Evolutionary conservation across 768 basidiomycete genomes (phyloP).

Genomic region (Termitomyces sp.): DNA sequence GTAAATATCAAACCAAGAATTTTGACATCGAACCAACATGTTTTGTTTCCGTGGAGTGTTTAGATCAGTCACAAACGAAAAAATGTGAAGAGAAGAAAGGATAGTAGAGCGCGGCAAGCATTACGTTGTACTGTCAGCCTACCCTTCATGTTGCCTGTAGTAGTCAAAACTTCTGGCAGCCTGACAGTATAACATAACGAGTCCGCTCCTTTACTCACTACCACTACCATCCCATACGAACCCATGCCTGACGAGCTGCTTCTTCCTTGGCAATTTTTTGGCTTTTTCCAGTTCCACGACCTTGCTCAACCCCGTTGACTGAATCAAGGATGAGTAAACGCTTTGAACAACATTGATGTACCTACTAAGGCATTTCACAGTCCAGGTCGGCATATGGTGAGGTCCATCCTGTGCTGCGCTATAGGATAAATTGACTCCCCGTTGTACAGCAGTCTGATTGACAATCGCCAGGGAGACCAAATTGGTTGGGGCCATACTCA

Average conservation of each 20-base stretch:
- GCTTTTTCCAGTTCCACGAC: slow-evolving; percentile 47
- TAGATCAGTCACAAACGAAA: background rate
- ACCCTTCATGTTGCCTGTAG: slow-evolving; percentile 4
- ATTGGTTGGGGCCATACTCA: no score
- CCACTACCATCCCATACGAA: slow-evolving; percentile 44
- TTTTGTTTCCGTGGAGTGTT: background rate
- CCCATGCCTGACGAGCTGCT: slow-evolving; percentile 56
- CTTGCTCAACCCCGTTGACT: slow-evolving; percentile 50
- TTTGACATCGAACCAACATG: background rate
- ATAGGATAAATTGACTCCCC: slow-evolving; percentile 39
- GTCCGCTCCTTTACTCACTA: slow-evolving; percentile 7
- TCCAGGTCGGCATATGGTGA: slow-evolving; percentile 52
- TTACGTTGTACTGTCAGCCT: slow-evolving; percentile 15
- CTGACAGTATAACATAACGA: slow-evolving; percentile 15
- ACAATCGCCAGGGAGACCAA: slow-evolving; percentile 40
- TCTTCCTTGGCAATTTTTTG: slow-evolving; percentile 67
- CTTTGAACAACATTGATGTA: background rate
- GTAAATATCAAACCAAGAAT: background rate
- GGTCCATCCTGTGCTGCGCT: slow-evolving; percentile 41
- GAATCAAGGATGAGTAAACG: slow-evolving; percentile 1
- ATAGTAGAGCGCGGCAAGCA: slow-evolving; percentile 6
- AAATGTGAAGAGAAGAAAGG: background rate
- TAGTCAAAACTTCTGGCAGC: slow-evolving; percentile 9
- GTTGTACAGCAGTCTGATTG: slow-evolving; percentile 49
- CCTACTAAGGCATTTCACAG: slow-evolving; percentile 48